Conservation (phyloP, 768 basidiomycete species). For the Tubosaeta brunneosetosa region DNA sequence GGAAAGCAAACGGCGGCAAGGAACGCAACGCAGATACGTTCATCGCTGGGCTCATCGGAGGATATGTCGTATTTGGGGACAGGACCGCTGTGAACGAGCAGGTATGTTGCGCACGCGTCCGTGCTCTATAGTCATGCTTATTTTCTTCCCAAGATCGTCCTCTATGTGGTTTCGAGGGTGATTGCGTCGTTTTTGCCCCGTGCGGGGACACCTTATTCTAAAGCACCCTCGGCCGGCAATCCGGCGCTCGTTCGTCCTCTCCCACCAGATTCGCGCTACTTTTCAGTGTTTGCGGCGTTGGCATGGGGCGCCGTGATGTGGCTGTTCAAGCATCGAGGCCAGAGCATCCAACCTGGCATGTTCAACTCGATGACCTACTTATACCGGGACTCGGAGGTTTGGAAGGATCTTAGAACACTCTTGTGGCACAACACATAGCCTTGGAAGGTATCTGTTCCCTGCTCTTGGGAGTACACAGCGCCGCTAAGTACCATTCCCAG, state of each 20-base stretch:
- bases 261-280: constrained; percentile 81
- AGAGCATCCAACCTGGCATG: constrained; percentile 96
- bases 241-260: constrained; percentile 55
- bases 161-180: constrained; percentile 92
- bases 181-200: constrained; percentile 90
- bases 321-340: constrained; percentile 80
- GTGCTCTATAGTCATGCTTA: constrained; percentile 5
- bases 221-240: constrained; percentile 37
- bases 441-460: constrained; percentile 6
- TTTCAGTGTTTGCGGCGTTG: constrained; percentile 81
- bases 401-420: constrained; percentile 77
- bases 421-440: constrained; percentile 83
- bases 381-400: constrained; percentile 88
- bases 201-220: constrained; percentile 50
- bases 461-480: neutral
- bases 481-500: neutral
- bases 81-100: constrained; percentile 88
- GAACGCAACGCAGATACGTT: constrained; percentile 80
- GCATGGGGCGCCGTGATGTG: constrained; percentile 98
- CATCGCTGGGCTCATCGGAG: constrained; percentile 87
- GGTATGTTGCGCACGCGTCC: constrained; percentile 42
- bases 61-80: constrained; percentile 84
- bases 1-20: constrained; percentile 76
- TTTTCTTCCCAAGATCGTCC: constrained; percentile 67
- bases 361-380: constrained; percentile 95